Conservation (phyloP, 257 asterid species). For the Solanum sejunctum region DNA sequence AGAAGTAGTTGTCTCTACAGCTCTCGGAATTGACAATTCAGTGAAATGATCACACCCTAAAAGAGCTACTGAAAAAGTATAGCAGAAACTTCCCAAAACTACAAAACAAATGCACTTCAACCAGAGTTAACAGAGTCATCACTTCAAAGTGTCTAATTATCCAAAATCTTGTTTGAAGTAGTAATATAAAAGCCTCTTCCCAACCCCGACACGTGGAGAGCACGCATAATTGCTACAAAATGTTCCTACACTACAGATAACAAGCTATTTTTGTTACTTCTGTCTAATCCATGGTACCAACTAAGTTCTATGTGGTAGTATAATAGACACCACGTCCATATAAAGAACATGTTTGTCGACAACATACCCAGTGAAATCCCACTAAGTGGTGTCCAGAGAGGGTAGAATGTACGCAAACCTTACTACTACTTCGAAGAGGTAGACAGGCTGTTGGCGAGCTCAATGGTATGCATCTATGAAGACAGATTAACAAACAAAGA, state of each 20-base stretch:
- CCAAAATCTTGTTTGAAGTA: not conserved
- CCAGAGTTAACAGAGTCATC: not conserved
- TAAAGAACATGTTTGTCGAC: not conserved
- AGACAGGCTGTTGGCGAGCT: too few species aligned
- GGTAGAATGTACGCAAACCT: too few species aligned
- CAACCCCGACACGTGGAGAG: not conserved
- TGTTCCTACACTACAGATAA: not conserved
- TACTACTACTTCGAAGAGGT: too few species aligned
- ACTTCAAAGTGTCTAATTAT: not conserved
- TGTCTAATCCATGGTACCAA: not conserved
- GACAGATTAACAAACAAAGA: not conserved
- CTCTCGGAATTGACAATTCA: not conserved
- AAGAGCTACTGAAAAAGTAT: not conserved
- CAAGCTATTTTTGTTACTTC: not conserved
- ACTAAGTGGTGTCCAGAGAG: too few species aligned
- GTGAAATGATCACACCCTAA: not conserved
- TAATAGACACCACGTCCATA: not conserved
- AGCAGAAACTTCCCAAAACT: not conserved
- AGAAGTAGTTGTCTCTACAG: not conserved
- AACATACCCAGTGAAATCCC: too few species aligned
- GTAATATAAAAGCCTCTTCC: not conserved
- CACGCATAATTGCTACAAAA: not conserved
- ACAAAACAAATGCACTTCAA: not conserved
- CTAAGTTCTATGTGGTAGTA: not conserved
- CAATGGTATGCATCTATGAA: not conserved